Percentiles rank a stretch among this genome's conserved stretches.
phyloP scores from a whole-genome alignment of 2,329 filamentous ascomycete species.

The Monosporascus sp. region DNA sequence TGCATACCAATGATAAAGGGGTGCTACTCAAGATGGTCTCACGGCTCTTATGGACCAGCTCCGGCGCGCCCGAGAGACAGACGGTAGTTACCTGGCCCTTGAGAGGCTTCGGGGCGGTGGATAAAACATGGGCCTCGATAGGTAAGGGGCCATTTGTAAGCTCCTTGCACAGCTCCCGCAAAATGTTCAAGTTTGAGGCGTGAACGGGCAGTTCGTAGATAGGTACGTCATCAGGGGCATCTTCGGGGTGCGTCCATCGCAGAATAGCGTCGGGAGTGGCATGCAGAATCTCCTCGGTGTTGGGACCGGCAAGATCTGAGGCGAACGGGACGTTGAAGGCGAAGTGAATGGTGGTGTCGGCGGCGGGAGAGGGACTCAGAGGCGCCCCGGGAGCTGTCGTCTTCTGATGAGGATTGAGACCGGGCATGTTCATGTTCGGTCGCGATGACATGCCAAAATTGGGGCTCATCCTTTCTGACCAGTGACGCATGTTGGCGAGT shows the following conservation, averaged over 20 bases:
- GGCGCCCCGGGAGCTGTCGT: constrained; percentile 45
- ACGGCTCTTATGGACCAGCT: constrained; percentile 83
- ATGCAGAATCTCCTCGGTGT: constrained; percentile 91
- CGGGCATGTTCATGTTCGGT: constrained; percentile 50
- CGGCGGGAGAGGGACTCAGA: constrained; percentile 61
- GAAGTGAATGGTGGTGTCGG: constrained; percentile 78
- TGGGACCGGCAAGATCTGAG: constrained; percentile 84
- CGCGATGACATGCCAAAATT: constrained; percentile 58
- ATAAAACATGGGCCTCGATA: constrained; percentile 78
- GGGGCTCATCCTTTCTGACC: constrained; percentile 64
- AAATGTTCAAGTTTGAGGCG: constrained; percentile 72
- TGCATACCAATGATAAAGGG: constrained; percentile 81
- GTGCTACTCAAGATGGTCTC: constrained; percentile 88
- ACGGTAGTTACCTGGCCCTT: constrained; percentile 76
- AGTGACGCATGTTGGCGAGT: constrained; percentile 66
- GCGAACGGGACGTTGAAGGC: constrained; percentile 97
- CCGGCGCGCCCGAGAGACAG: constrained; percentile 80
- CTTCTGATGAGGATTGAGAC: constrained; percentile 54
- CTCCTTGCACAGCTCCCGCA: constrained; percentile 75
- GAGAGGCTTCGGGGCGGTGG: constrained; percentile 68
- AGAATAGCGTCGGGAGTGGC: constrained; percentile 82
- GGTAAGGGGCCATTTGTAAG: constrained; percentile 66
- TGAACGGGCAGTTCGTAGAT: constrained; percentile 91
- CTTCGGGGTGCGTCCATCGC: constrained; percentile 89
- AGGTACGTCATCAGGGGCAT: constrained; percentile 75